Evolutionary conservation across 495 filamentous ascomycete genomes (phyloP), one percentile per base, ranked within the genome.

Genomic region (Schizothecium vesticola): DNA sequence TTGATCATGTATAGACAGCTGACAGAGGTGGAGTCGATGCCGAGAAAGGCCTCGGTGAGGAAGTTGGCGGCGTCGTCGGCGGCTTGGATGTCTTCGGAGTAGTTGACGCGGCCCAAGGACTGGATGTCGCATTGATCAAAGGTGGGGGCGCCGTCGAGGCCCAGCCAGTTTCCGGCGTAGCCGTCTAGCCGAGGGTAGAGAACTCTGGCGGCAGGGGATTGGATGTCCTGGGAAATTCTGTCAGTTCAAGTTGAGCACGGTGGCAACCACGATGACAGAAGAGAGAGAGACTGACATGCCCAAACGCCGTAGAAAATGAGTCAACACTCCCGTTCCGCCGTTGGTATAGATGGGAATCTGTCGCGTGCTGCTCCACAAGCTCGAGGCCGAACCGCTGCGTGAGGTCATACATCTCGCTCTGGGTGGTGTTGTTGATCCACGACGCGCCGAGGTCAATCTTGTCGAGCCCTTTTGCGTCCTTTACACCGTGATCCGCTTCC

Each of bases 341-440:
- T 66, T 86, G 75, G 28, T 80, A 25, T 0, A 82, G 70, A 22
- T 55, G 70, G 8, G 76, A 75, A 4, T 83, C 82, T 3, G 61
- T 29, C 0, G 74, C 80, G 26, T 82, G 79, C 70, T 86, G 84
- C 62, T 75, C 70, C n/a, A 83, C 72, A 3, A 81, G 64, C 31
- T 86, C 79, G 9, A 80, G 67, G 0, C 78, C 79, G 57, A 76
- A 82, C 2, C 70, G 58, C 60, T 76, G 68, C 1, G 78, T 79
- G 10, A 83, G 68, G 0, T 67, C 71, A 62, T 68, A 77, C 16
- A 86, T 78, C 33, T 73, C 71, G 12, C 64, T 71, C 67, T 87
- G 85, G 56, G 77, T 84, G 3, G 77, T 81, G 58, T 83, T 78
- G 71, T 86, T 87, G 63, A 86, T 80, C 84, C 84, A 86, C 4